These are phyloP conservation scores for Macrolepiota albuminosa DNA, from an alignment of 768 basidiomycete species.

Conservation along the genomic window DNA sequence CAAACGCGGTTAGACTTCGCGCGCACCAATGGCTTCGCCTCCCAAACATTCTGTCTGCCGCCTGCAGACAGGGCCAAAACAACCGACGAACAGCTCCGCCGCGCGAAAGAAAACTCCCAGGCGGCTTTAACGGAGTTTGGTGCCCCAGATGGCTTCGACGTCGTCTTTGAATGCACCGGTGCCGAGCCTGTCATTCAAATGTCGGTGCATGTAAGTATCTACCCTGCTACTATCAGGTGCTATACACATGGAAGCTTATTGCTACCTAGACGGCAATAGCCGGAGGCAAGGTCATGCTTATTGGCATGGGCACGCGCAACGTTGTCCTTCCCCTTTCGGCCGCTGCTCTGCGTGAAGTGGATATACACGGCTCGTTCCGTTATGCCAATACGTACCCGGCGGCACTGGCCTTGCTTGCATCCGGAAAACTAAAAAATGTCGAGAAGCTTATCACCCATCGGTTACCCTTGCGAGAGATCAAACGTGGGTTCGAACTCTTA, in stretches of 20 bases:
- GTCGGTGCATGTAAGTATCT: conserved; percentile 73
- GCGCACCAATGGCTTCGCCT: conserved; percentile 67
- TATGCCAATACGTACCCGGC: conserved; percentile 88
- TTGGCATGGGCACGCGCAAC: conserved; percentile 92
- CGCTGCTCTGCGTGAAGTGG: conserved; percentile 85
- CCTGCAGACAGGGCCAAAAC: conserved; percentile 42
- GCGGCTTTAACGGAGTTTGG: conserved; percentile 51
- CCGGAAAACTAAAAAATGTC: conserved; percentile 59
- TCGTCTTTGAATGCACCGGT: conserved; percentile 94
- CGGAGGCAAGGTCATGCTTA: conserved; percentile 88
- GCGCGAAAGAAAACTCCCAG: conserved; percentile 54
- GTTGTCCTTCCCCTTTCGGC: conserved; percentile 78
- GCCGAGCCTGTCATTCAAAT: conserved; percentile 90
- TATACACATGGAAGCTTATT: conserved; percentile 10
- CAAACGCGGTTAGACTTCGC: conserved; percentile 77
- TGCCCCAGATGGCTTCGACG: conserved; percentile 77
- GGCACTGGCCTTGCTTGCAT: conserved; percentile 73
- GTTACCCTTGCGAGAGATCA: conserved; percentile 57
- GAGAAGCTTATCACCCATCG: conserved; percentile 80
- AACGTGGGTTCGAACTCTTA: conserved; percentile 79
- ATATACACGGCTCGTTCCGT: conserved; percentile 88
- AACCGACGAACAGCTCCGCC: conserved; percentile 50
- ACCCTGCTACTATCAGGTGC: neutral
- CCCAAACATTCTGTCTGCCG: conserved; percentile 65
- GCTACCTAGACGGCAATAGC: conserved; percentile 62